Evolutionary conservation across 306 rosid genomes (phyloP).

Genomic region (Acmispon strigosus): DNA sequence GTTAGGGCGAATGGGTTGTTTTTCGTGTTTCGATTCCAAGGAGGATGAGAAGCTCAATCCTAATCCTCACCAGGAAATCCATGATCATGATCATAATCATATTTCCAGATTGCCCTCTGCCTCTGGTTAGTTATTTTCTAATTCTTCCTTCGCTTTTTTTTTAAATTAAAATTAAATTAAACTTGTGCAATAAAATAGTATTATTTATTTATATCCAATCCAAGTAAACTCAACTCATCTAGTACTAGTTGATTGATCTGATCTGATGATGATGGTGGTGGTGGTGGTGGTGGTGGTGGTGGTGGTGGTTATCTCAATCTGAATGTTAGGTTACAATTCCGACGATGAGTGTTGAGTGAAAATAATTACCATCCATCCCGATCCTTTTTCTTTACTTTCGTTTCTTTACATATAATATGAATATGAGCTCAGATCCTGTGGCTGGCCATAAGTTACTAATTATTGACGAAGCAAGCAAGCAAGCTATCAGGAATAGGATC

Average conservation of each 20-base stretch:
- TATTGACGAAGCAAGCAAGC: no score
- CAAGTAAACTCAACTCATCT: background rate
- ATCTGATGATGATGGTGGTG: slow-evolving; percentile 29
- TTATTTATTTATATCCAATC: background rate
- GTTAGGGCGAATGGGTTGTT: slow-evolving; percentile 58
- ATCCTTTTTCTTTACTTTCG: no score
- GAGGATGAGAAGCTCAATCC: slow-evolving; percentile 90
- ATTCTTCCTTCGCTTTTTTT: background rate
- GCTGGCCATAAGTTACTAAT: background rate
- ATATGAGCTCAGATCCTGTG: slow-evolving; percentile 35
- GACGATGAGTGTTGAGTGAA: background rate
- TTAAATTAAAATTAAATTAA: no score
- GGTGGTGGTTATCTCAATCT: background rate
- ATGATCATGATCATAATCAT: slow-evolving; percentile 34
- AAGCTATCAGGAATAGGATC: background rate
- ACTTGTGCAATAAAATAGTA: background rate
- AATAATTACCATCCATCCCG: background rate
- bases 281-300: background rate
- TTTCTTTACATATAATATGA: background rate
- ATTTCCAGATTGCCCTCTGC: slow-evolving; percentile 70
- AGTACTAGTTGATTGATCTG: slow-evolving; percentile 31
- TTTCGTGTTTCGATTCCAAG: slow-evolving; percentile 87
- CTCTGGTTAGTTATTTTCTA: slow-evolving; percentile 36
- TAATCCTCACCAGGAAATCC: slow-evolving; percentile 51
- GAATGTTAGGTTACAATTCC: background rate